Evolutionary conservation across 805 yeast genomes (phyloP).

Genomic region (Brettanomyces custersianus): DNA sequence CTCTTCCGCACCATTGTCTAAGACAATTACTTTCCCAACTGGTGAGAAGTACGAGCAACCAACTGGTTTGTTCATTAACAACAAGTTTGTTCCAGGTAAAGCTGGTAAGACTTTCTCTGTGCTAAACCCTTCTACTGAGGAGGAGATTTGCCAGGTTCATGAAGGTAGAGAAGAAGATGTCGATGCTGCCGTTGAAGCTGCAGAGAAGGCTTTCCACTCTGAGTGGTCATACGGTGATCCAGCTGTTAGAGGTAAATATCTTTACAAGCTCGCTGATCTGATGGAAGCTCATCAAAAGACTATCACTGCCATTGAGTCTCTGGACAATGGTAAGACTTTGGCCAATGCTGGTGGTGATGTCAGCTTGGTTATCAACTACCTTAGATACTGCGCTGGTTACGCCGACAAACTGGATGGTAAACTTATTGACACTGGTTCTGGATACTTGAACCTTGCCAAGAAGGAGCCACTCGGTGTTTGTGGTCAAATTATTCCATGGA

Average conservation of each 20-base stretch:
- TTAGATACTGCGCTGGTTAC: slow-evolving; percentile 85
- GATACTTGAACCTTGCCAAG: slow-evolving; percentile 69
- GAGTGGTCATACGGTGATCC: slow-evolving; percentile 69
- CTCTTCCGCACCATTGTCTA: slow-evolving; percentile 15
- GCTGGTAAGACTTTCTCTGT: slow-evolving; percentile 55
- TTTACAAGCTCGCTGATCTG: slow-evolving; percentile 68
- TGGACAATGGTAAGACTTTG: slow-evolving; percentile 85
- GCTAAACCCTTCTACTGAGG: slow-evolving; percentile 63
- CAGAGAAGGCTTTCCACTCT: slow-evolving; percentile 60
- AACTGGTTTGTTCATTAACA: slow-evolving; percentile 57
- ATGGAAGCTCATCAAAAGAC: slow-evolving; percentile 64
- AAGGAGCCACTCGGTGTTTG: slow-evolving; percentile 93
- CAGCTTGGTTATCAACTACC: slow-evolving; percentile 53
- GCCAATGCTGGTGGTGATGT: slow-evolving; percentile 68
- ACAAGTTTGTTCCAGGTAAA: slow-evolving; percentile 48
- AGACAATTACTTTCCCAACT: slow-evolving; percentile 26
- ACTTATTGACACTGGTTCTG: slow-evolving; percentile 62
- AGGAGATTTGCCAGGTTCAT: slow-evolving; percentile 56
- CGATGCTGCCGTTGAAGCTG: slow-evolving; percentile 80
- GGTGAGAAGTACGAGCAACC: slow-evolving; percentile 28
- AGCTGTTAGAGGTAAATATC: slow-evolving; percentile 49
- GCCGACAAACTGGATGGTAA: slow-evolving; percentile 82
- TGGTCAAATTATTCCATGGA: slow-evolving; percentile 96
- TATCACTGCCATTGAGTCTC: slow-evolving; percentile 72
- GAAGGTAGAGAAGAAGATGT: slow-evolving; percentile 76